Base-by-base conservation (phyloP, 2,329 filamentous ascomycete species). In the Colletotrichum sp. region DNA sequence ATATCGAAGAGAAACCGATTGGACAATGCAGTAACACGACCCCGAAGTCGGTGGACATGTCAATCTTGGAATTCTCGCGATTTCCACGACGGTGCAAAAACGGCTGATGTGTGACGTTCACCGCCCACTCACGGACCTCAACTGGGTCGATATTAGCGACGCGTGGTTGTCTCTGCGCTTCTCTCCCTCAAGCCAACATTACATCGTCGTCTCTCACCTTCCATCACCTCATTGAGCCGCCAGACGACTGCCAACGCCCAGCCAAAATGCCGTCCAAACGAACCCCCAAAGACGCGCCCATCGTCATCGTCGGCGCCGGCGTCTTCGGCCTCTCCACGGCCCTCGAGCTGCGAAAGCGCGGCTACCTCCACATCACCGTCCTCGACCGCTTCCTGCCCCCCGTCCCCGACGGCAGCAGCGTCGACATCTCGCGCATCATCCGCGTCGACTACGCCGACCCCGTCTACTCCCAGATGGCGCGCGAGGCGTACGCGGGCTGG, bases 401-500 rank as follows among this genome's bases (percentile, higher is more conserved):
- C 0, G 81, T 83, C 3, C 77, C 80, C 4, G 83, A 86, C 14
- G 82, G 82, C 32, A 84, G 85, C 71, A 85, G 84, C 59, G 84
- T 85, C n/a, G 85, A 87, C 73, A 81, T 84, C 21, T 86, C 85
- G 7, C 83, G 85, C 21, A 82, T 86, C 71, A 82, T 86, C 58
- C 83, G 85, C 7, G 78, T 83, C 59, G 93, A 95, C 83, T 95
- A 95, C 79, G 91, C 92, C 14, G 89, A 92, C 77, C 83, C 88
- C 0, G 86, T 90, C 16, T 95, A 95, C 79, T 88, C 90, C 6
- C 84, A 85, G 58, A 89, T 95, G 68, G 92, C 90, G 5, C 71
- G 72, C 58, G 81, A 83, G 65, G 80, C 83, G 4, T 74, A 79
- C 13, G 64, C 76, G 1, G 80, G 78, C 3, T 84, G 82, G 82